Evolutionary conservation across 768 basidiomycete species (phyloP).

Genomic region (Candolleomyces aberdarensis): DNA sequence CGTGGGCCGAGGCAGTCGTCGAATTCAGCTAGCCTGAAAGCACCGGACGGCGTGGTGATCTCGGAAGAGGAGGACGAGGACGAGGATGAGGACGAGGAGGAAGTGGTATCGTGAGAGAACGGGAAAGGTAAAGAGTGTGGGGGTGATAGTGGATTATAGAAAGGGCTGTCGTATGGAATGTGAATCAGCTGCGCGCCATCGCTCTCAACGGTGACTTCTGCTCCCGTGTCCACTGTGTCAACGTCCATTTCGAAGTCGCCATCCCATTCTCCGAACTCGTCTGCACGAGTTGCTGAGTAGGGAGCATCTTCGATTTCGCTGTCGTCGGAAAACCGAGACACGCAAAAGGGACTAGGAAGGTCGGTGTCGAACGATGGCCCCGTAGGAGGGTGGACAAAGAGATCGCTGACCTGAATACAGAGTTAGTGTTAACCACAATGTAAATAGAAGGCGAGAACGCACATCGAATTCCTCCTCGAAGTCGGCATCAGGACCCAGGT

Average conservation of each 20-base stretch:
- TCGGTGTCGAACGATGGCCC: neutral
- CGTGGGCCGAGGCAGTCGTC: neutral
- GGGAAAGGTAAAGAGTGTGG: conserved; percentile 25
- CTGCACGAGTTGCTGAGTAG: neutral
- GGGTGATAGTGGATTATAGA: conserved; percentile 29
- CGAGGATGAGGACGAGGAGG: conserved; percentile 1
- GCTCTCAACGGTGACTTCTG: conserved; percentile 15
- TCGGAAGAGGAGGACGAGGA: neutral
- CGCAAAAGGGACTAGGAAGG: neutral
- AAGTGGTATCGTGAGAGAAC: conserved; percentile 22
- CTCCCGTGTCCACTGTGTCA: neutral
- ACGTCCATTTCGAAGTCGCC: conserved; percentile 3
- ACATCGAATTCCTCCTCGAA: conserved; percentile 1
- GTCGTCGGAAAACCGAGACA: conserved; percentile 3
- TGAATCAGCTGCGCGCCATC: conserved; percentile 33
- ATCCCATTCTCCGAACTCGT: conserved; percentile 6
- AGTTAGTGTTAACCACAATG: neutral
- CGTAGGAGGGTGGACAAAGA: neutral
- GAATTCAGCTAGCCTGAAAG: neutral
- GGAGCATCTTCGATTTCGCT: neutral
- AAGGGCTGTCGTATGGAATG: conserved; percentile 37
- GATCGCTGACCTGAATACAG: neutral
- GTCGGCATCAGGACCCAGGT: neutral
- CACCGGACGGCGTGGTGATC: neutral
- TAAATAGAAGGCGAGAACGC: neutral